phyloP scores from a whole-genome alignment of 2,329 filamentous ascomycete species.

The Alternaria sp. region DNA sequence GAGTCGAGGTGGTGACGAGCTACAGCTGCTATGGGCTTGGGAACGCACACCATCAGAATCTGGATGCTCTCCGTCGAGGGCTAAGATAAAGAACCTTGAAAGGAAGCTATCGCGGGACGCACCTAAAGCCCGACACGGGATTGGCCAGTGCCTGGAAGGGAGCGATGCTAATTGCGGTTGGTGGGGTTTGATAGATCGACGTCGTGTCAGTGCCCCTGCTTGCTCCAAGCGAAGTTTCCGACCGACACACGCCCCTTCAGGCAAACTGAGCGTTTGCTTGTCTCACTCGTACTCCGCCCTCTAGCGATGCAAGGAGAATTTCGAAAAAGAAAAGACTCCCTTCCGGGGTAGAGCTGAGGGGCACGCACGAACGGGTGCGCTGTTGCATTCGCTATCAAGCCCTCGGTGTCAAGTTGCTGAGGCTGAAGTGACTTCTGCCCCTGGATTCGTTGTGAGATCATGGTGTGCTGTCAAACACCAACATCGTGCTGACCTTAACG shows the following conservation, averaged over 20 bases:
- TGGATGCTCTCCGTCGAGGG: conserved; percentile 12
- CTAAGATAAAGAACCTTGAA: conserved; percentile 24
- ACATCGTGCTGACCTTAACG: conserved; percentile 29
- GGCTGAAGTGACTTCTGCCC: conserved; percentile 18
- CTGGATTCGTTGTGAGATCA: conserved; percentile 18
- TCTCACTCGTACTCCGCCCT: conserved; percentile 28
- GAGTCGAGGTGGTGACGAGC: conserved; percentile 7
- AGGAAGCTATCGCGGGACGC: conserved; percentile 40
- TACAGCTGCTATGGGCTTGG: conserved; percentile 5
- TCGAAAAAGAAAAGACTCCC: conserved; percentile 1
- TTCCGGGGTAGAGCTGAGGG: conserved; percentile 2
- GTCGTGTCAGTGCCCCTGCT: conserved; percentile 38
- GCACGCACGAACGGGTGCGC: conserved; percentile 16
- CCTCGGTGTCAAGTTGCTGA: conserved; percentile 15
- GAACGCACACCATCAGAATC: conserved; percentile 13
- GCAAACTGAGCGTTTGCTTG: conserved; percentile 28
- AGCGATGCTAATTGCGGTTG: conserved; percentile 30
- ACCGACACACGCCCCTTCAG: conserved; percentile 26
- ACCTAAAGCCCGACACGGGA: conserved; percentile 40
- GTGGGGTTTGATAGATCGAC: conserved; percentile 34
- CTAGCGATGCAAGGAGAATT: conserved; percentile 24
- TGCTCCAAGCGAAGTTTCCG: conserved; percentile 28
- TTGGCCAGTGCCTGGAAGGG: conserved; percentile 34
- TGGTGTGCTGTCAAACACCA: conserved; percentile 26
- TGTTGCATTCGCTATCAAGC: conserved; percentile 17